These are phyloP conservation scores for Saccharomycopsis schoenii DNA, from an alignment of 805 yeast species.

Conservation along the genomic window DNA sequence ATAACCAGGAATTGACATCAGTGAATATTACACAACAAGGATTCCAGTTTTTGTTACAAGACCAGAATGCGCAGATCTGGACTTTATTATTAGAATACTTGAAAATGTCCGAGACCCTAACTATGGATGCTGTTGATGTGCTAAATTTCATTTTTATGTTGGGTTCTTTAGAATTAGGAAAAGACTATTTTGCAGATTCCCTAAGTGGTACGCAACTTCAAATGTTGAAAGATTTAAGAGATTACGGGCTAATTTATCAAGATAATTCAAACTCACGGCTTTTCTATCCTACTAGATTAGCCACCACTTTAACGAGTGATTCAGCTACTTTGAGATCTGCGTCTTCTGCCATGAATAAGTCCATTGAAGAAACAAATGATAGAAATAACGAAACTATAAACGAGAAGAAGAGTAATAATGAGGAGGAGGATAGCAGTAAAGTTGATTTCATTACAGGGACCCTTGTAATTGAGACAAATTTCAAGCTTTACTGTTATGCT, in stretches of 20 bases:
- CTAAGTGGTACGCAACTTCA: slow-evolving; percentile 71
- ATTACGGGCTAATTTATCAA: slow-evolving; percentile 82
- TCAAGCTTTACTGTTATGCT: slow-evolving; percentile 85
- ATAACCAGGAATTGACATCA: not conserved
- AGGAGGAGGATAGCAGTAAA: slow-evolving; percentile 6
- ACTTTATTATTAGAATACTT: slow-evolving; percentile 78
- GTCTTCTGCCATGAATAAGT: slow-evolving; percentile 64
- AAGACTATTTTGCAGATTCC: slow-evolving; percentile 63
- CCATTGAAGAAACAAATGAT: slow-evolving; percentile 32
- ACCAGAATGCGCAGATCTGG: slow-evolving; percentile 92
- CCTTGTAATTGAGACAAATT: slow-evolving; percentile 85
- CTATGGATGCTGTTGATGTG: slow-evolving; percentile 95
- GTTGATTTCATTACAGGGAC: slow-evolving; percentile 42
- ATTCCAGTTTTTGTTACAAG: slow-evolving; percentile 88
- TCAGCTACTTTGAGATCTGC: slow-evolving; percentile 62
- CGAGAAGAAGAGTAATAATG: slow-evolving; percentile 1
- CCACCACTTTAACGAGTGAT: slow-evolving; percentile 85
- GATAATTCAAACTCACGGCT: slow-evolving; percentile 45
- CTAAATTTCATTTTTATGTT: slow-evolving; percentile 86
- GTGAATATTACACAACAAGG: slow-evolving; percentile 72
- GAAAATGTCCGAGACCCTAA: slow-evolving; percentile 69
- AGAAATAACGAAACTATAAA: slow-evolving; percentile 13
- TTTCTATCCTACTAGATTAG: slow-evolving; percentile 85
- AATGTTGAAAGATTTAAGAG: slow-evolving; percentile 83
- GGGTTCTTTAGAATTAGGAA: slow-evolving; percentile 87